Evolutionary conservation across 129 eudicot genomes (phyloP).

Genomic region (Flaveria sonorensis): DNA sequence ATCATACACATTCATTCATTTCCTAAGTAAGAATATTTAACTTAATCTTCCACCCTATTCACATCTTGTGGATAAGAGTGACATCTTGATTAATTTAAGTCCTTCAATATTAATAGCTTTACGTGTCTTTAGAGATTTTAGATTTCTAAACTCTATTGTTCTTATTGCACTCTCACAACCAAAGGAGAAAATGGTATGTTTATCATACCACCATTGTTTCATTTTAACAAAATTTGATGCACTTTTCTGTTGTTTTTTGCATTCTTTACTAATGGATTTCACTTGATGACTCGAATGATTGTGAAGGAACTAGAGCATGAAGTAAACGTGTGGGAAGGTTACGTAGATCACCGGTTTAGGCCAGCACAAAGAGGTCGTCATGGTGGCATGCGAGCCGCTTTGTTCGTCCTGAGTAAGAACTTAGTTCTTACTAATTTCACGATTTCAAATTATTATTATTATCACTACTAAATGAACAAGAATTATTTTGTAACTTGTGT

Average conservation of each 20-base stretch:
- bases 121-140: background rate
- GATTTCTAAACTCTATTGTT: background rate
- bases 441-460: background rate
- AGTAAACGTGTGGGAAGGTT: conserved; percentile 62
- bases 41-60: conserved; percentile 22
- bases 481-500: background rate
- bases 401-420: conserved; percentile 64
- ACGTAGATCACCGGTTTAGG: conserved; percentile 64
- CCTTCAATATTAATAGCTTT: background rate
- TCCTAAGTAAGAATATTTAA: background rate
- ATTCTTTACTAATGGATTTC: background rate
- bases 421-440: background rate
- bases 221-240: background rate
- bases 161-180: background rate
- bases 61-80: background rate
- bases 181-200: conserved; percentile 22
- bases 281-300: background rate
- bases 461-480: too few relatives aligned
- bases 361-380: conserved; percentile 59
- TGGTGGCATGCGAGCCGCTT: conserved; percentile 82
- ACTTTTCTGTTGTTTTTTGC: conserved; percentile 12
- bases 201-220: background rate
- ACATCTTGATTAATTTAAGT: background rate
- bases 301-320: conserved; percentile 59
- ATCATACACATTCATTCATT: conserved; percentile 4